phyloP scores from a whole-genome alignment of 75 land plant genomes.

The Picea sitchensis region DNA sequence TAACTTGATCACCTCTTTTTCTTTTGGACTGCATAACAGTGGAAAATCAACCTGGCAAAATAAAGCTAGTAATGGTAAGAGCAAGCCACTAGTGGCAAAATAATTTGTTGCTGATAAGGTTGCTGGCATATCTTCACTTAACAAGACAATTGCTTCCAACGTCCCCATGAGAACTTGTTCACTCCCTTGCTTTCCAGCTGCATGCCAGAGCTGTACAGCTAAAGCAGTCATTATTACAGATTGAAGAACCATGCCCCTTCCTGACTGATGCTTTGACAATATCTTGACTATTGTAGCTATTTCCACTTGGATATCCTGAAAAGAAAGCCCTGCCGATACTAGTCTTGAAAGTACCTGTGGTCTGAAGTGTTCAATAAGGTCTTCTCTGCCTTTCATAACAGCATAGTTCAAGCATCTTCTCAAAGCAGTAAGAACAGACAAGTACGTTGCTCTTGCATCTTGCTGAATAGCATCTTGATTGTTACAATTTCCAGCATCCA shows the following conservation, averaged over 20 bases:
- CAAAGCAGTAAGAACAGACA: conserved; percentile 13
- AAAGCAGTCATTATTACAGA: conserved; percentile 33
- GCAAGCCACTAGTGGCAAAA: conserved; percentile 25
- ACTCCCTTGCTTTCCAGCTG: conserved; percentile 22
- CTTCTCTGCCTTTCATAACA: conserved; percentile 25
- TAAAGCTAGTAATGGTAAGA: conserved; percentile 39
- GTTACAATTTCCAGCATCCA: background rate
- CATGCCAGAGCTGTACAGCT: conserved; percentile 37
- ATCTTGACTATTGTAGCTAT: conserved; percentile 26
- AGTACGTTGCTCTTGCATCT: background rate
- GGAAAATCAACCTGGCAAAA: conserved; percentile 38
- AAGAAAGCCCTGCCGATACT: conserved; percentile 15
- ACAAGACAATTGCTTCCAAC: conserved; percentile 24
- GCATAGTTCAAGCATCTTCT: conserved; percentile 41
- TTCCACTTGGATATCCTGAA: conserved; percentile 27
- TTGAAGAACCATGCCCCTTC: conserved; percentile 22
- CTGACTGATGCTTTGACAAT: conserved; percentile 13
- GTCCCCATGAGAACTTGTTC: conserved; percentile 37
- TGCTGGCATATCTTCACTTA: conserved; percentile 40
- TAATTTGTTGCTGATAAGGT: conserved; percentile 36
- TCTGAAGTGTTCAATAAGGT: conserved; percentile 17
- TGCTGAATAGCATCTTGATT: background rate
- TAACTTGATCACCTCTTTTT: background rate
- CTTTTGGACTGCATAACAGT: background rate
- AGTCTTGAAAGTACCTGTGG: conserved; percentile 23